These are phyloP conservation scores for Penicillium sp. DNA, from an alignment of 2,329 filamentous ascomycete genomes.

Conservation along the genomic window DNA sequence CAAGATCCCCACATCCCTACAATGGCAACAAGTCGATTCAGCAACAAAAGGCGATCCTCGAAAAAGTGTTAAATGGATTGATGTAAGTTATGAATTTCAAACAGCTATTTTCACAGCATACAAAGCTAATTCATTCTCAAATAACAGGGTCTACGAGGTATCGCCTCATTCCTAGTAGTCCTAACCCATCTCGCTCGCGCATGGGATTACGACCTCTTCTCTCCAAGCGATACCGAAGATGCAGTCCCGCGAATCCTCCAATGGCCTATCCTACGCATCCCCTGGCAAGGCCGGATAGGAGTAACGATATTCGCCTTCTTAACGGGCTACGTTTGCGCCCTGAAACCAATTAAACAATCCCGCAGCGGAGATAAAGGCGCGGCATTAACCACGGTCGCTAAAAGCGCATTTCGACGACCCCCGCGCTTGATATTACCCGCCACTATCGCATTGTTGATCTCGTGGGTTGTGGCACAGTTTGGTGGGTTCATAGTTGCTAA, in stretches of 20 bases:
- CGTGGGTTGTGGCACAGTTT: constrained; percentile 52
- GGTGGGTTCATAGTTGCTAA: constrained; percentile 52
- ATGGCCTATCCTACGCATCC: constrained; percentile 56
- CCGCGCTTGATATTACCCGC: constrained; percentile 55
- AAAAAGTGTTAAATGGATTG: constrained; percentile 49
- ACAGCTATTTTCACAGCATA: background rate
- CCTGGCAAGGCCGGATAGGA: constrained; percentile 56
- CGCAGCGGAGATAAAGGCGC: constrained; percentile 47
- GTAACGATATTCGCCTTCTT: constrained; percentile 59
- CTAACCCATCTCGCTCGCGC: constrained; percentile 55
- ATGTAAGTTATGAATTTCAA: background rate
- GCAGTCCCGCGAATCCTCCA: constrained; percentile 50
- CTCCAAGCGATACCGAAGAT: constrained; percentile 46
- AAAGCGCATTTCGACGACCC: constrained; percentile 56
- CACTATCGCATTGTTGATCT: constrained; percentile 53
- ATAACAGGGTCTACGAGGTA: constrained; percentile 51
- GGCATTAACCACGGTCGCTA: constrained; percentile 51
- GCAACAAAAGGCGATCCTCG: constrained; percentile 33
- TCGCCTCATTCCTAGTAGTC: constrained; percentile 56
- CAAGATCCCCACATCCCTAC: constrained; percentile 16
- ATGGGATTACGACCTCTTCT: constrained; percentile 55
- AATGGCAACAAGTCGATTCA: constrained; percentile 21
- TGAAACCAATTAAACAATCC: constrained; percentile 56
- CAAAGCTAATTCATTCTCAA: background rate
- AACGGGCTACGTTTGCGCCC: constrained; percentile 58